Evolutionary conservation across 116 monocot species (phyloP).

Genomic region (Iris pallida): DNA sequence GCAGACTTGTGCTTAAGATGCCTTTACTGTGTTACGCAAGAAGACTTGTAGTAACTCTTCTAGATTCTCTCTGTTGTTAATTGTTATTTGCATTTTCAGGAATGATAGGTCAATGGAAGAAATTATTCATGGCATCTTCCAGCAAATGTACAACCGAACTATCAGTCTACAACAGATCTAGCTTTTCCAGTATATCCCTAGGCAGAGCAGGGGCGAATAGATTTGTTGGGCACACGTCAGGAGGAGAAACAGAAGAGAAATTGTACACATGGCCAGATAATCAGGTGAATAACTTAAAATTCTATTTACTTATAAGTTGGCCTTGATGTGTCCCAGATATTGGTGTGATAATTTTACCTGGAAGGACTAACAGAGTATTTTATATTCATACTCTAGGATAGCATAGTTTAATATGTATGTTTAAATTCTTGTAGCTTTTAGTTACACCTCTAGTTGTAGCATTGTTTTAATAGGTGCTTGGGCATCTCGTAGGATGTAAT

Average conservation of each 20-base stretch:
- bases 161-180: conserved; percentile 6
- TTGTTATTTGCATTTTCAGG: too few relatives aligned
- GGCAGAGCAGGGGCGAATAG: conserved; percentile 10
- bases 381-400: neutral
- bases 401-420: neutral
- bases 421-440: neutral
- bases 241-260: conserved; percentile 24
- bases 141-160: neutral
- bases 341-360: neutral
- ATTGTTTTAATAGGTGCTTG: neutral
- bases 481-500: neutral
- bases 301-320: conserved; percentile 1
- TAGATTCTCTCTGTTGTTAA: too few relatives aligned
- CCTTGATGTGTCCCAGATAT: neutral
- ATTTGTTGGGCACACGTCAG: conserved; percentile 29
- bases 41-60: too few relatives aligned
- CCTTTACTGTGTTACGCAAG: too few relatives aligned
- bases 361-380: neutral
- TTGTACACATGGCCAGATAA: conserved; percentile 48
- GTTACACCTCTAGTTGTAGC: neutral
- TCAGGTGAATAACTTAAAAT: conserved; percentile 22
- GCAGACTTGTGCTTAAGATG: too few relatives aligned
- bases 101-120: too few relatives aligned
- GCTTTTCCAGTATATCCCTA: conserved; percentile 20
- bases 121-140: neutral